A percentile compares a stretch with the other conserved stretches of the same genome.
Evolutionary conservation across 2,329 filamentous ascomycete species (phyloP).

Genomic region (Pseudopyricularia cyperi): DNA sequence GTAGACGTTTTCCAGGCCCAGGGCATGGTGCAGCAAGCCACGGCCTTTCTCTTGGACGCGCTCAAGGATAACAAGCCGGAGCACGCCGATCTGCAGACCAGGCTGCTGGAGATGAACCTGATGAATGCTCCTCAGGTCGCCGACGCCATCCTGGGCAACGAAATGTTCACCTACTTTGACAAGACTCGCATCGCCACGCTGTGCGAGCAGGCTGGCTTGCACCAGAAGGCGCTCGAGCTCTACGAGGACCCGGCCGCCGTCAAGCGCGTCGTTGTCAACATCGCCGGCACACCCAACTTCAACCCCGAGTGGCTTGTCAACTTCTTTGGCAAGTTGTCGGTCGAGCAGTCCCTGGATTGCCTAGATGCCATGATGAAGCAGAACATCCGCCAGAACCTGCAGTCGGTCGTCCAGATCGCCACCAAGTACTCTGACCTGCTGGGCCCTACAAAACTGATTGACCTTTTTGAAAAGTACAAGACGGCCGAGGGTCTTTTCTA

Average conservation of each 20-base stretch:
- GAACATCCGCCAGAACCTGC: constrained; percentile 95
- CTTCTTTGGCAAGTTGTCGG: constrained; percentile 89
- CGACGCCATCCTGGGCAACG: constrained; percentile 92
- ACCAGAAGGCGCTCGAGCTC: constrained; percentile 80
- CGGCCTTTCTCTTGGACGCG: constrained; percentile 92
- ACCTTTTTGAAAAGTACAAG: constrained; percentile 94
- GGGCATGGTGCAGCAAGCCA: constrained; percentile 94
- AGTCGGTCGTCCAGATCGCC: constrained; percentile 85
- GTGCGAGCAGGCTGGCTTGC: constrained; percentile 84
- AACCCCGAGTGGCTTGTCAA: constrained; percentile 81
- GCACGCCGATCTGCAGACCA: constrained; percentile 85
- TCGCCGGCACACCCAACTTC: constrained; percentile 70
- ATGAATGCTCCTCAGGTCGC: constrained; percentile 94
- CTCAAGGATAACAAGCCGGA: constrained; percentile 91
- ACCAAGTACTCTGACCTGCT: constrained; percentile 97
- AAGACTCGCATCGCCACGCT: constrained; percentile 76
- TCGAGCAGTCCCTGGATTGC: constrained; percentile 89
- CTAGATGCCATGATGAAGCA: constrained; percentile 91
- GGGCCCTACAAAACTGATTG: constrained; percentile 75
- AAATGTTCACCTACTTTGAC: constrained; percentile 98
- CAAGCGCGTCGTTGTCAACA: constrained; percentile 80
- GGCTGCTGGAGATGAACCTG: constrained; percentile 94
- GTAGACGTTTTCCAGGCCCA: constrained; percentile 98
- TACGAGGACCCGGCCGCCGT: constrained; percentile 83
- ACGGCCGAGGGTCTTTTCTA: constrained; percentile 96